Evolutionary conservation across 2,329 filamentous ascomycete species (phyloP).

Genomic region (Trichocomaceae sp.): DNA sequence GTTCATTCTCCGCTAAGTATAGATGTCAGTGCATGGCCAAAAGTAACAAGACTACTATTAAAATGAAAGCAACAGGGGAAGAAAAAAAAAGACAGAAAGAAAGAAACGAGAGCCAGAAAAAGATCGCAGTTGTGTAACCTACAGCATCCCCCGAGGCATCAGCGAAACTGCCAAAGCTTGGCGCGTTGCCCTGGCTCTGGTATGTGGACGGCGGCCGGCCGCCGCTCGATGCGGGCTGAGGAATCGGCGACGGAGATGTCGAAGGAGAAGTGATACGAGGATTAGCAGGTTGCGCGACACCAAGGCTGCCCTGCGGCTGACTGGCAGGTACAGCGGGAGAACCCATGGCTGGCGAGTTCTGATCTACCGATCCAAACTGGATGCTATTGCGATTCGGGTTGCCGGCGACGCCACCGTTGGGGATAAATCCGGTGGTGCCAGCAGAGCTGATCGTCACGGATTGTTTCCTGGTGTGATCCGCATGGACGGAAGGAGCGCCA

Average conservation of each 20-base stretch:
- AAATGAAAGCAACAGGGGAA: slow-evolving; percentile 15
- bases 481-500: slow-evolving; percentile 50
- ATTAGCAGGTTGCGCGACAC: slow-evolving; percentile 52
- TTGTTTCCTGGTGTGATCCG: slow-evolving; percentile 72
- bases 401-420: slow-evolving; percentile 65
- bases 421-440: slow-evolving; percentile 65
- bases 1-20: slow-evolving; percentile 56
- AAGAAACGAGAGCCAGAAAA: slow-evolving; percentile 6
- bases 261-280: slow-evolving; percentile 75
- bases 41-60: slow-evolving; percentile 17
- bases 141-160: slow-evolving; percentile 53
- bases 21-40: slow-evolving; percentile 17
- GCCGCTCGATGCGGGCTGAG: slow-evolving; percentile 76
- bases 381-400: slow-evolving; percentile 50
- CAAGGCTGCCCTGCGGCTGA: slow-evolving; percentile 36
- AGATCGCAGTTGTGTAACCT: slow-evolving; percentile 3
- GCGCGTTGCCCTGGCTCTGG: slow-evolving; percentile 62
- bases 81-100: slow-evolving; percentile 14
- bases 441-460: slow-evolving; percentile 88
- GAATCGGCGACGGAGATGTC: slow-evolving; percentile 87
- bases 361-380: slow-evolving; percentile 72
- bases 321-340: slow-evolving; percentile 48
- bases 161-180: slow-evolving; percentile 75
- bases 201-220: slow-evolving; percentile 72
- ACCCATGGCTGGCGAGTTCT: slow-evolving; percentile 56